These are phyloP conservation scores for Botrytis aclada DNA, from an alignment of 2,329 filamentous ascomycete genomes.

Conservation along the genomic window DNA sequence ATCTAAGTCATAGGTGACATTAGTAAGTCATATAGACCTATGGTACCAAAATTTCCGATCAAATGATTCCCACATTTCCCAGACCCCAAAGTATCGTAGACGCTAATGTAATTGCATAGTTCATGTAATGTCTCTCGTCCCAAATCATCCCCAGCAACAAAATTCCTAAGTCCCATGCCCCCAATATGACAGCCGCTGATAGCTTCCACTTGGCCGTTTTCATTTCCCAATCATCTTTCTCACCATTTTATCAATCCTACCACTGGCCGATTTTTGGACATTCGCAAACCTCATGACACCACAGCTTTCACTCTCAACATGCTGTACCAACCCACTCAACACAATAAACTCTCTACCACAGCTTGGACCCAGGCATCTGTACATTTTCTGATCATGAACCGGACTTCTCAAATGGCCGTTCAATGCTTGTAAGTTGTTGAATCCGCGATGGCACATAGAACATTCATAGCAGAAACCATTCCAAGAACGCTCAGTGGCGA, in stretches of 20 bases:
- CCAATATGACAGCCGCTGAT: background rate
- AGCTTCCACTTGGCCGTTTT: background rate
- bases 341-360: conserved; percentile 28
- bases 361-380: conserved; percentile 25
- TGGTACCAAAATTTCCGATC: background rate
- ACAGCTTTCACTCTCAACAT: conserved; percentile 35
- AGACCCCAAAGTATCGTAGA: background rate
- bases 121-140: background rate
- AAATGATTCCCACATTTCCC: background rate
- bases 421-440: conserved; percentile 40
- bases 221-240: conserved; percentile 35
- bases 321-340: conserved; percentile 30
- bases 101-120: background rate
- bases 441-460: conserved; percentile 51
- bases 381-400: conserved; percentile 46
- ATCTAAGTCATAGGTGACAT: background rate
- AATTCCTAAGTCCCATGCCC: accelerated
- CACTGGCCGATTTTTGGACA: conserved; percentile 25
- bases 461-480: conserved; percentile 50
- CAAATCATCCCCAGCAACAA: background rate
- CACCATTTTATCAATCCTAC: conserved; percentile 33
- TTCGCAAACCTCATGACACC: conserved; percentile 29
- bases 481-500: conserved; percentile 43
- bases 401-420: conserved; percentile 55
- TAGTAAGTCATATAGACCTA: background rate